Evolutionary conservation across 1,139 yeast genomes (phyloP), one percentile per base, ranked within the genome.

Genomic region (Debaryomycetaceae sp.): DNA sequence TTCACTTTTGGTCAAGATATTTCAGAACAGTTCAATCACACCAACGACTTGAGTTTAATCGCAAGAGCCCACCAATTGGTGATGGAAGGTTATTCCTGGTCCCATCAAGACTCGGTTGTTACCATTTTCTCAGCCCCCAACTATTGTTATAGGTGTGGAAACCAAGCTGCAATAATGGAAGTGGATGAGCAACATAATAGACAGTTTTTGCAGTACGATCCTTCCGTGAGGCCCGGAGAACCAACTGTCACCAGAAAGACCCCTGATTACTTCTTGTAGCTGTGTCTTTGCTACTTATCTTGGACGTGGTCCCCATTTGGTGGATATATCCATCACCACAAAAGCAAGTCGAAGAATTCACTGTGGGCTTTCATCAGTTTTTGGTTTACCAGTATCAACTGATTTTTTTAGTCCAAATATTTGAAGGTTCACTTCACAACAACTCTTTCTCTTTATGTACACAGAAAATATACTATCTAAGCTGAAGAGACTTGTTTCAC

Each of bases 121-220:
- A 93, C 98, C 1, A 97, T 93, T 36, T 93, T 97, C 95, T 84
- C 95, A 20, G 99, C 99, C 14, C 99, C 99, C 38, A 93, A 93
- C 63, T 93, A 93, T 68, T 93, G 97, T 66, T 93, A 88, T 65
- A 76, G 98, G 69, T 93, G 99, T 73, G 99, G 99, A 59, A 93
- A 93, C 71, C 97, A 91, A 70, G 99, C 99, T 34, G 98, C 99
- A 38, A 90, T 93, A 56, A 90, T 93, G 97, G 98, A 93, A 70
- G 96, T 93, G 51, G 98, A 91, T 66, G 99, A 89, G 68, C 84
- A 83, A 61, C 90, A 84, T 66, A 81, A 83, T 63, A 82, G 93
- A 72, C 95, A 90, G 63, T 90, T 90, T 66, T 73, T 90, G 65
- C 97, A 90, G 65, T 90, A 90, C 63, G 97, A 90, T 65, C 97